A percentile compares a stretch with the other conserved stretches of the same genome.
These are phyloP conservation scores for Saturnispora besseyi DNA, from an alignment of 805 yeast species.

Conservation along the genomic window DNA sequence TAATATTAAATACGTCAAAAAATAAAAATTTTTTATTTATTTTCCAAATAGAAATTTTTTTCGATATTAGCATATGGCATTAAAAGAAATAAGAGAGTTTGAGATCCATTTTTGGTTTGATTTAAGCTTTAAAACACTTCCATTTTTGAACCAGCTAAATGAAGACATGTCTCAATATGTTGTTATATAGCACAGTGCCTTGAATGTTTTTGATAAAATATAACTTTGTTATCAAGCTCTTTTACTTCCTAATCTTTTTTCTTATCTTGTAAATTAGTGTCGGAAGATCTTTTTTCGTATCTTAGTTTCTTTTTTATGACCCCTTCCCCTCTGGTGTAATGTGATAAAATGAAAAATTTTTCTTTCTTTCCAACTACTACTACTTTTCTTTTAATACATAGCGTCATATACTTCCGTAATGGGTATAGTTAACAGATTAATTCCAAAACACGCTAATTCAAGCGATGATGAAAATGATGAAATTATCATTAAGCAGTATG, in stretches of 20 bases:
- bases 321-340: no score
- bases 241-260: no score
- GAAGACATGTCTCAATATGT: background rate
- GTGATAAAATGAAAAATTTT: no score
- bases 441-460: background rate
- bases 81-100: background rate
- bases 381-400: background rate
- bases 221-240: no score
- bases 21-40: no score
- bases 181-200: background rate
- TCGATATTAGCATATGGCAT: background rate
- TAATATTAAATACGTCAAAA: no score
- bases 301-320: no score
- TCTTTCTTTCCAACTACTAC: background rate
- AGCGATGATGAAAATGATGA: background rate
- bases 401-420: background rate
- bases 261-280: no score
- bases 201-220: no score
- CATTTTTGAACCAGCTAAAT: background rate
- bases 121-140: background rate
- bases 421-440: background rate
- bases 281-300: no score
- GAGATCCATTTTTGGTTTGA: background rate
- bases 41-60: no score
- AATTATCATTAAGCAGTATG: background rate